Percentiles rank a stretch among this genome's conserved stretches.
phyloP scores from a whole-genome alignment of 1,284 basidiomycete species.

The Cerrena zonata region DNA sequence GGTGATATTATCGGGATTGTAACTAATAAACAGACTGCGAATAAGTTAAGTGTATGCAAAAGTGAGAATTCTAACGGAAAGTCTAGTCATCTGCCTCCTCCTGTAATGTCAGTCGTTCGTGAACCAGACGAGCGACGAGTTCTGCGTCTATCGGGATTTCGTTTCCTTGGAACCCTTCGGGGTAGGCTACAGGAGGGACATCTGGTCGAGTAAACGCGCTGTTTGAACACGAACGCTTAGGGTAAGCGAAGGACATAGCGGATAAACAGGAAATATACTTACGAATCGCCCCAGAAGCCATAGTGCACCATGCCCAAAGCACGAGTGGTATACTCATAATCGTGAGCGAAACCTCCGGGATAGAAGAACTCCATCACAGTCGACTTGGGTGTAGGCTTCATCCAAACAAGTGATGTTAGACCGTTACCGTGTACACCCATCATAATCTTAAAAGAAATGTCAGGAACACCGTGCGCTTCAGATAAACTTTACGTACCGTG shows the following conservation, averaged over 20 bases:
- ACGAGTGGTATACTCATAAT: conserved; percentile 78
- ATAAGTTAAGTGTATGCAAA: too few species aligned
- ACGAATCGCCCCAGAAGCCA: conserved; percentile 72
- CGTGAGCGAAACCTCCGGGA: conserved; percentile 78
- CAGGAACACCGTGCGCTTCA: not conserved
- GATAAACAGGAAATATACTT: conserved; percentile 15
- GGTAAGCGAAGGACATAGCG: not conserved
- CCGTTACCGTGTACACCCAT: conserved; percentile 87
- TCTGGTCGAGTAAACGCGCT: conserved; percentile 46
- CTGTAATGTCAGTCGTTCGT: conserved; percentile 31
- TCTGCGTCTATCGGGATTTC: conserved; percentile 48
- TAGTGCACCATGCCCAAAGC: conserved; percentile 81
- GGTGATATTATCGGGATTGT: too few species aligned
- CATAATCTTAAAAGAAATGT: conserved; percentile 71
- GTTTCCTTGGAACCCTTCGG: conserved; percentile 55
- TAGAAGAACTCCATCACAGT: conserved; percentile 88
- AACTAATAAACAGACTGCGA: too few species aligned
- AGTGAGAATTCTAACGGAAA: too few species aligned
- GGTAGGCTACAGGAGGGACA: conserved; percentile 42
- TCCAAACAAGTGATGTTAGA: conserved; percentile 78
- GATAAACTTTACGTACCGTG: conserved; percentile 48
- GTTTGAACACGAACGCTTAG: not conserved
- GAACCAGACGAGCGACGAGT: conserved; percentile 33
- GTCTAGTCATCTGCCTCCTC: conserved; percentile 37
- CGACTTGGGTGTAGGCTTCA: conserved; percentile 67